Conservation (phyloP, 73 alveolate species). For the Paramecium caudatum region DNA sequence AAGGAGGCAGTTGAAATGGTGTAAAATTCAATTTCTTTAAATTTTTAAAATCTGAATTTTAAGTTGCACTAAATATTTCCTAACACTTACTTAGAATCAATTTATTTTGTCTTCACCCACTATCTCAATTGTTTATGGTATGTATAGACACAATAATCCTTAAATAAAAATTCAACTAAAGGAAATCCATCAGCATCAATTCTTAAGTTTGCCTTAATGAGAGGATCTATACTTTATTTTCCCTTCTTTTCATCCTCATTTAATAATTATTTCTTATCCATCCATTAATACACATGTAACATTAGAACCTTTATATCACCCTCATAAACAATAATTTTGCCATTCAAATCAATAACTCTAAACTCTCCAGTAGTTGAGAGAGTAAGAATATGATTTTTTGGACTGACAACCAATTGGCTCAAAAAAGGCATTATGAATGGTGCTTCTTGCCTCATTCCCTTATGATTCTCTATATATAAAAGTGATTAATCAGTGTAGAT, state of each 20-base stretch:
- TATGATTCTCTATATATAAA: conserved; percentile 48
- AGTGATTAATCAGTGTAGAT: conserved; percentile 54
- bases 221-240: conserved; percentile 51
- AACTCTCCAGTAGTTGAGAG: conserved; percentile 65
- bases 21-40: neutral
- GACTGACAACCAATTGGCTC: conserved; percentile 37
- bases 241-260: conserved; percentile 68
- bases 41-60: conserved; percentile 10
- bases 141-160: conserved; percentile 44
- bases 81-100: neutral
- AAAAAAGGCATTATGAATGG: conserved; percentile 63
- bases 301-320: conserved; percentile 65
- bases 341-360: conserved; percentile 54
- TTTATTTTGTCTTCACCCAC: conserved; percentile 30
- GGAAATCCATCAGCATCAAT: conserved; percentile 71
- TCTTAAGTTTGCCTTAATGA: conserved; percentile 39
- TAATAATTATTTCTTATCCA: conserved; percentile 32
- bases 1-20: neutral
- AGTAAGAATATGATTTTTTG: conserved; percentile 52
- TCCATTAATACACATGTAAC: conserved; percentile 41
- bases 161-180: conserved; percentile 17
- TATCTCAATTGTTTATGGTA: conserved; percentile 18
- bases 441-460: conserved; percentile 63
- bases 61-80: neutral
- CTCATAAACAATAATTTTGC: neutral